phyloP scores from a whole-genome alignment of 305 asterid genomes.

The Fraxinus platypoda region DNA sequence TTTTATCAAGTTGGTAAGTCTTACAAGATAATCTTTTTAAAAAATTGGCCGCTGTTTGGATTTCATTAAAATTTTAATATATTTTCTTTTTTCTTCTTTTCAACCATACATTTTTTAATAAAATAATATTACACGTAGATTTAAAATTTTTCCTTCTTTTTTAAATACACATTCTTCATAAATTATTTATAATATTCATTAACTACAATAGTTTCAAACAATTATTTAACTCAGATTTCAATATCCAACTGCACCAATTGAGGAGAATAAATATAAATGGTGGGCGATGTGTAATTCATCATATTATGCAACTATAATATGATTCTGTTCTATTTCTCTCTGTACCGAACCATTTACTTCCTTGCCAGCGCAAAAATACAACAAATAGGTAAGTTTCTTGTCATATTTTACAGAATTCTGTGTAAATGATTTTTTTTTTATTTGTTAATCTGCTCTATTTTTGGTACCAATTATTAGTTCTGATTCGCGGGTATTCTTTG shows the following conservation, averaged over 20 bases:
- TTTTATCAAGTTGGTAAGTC: background rate
- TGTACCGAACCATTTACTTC: background rate
- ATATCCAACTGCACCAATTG: background rate
- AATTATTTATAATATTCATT: too few species aligned
- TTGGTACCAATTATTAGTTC: background rate
- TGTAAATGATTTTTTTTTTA: background rate
- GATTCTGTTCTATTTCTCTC: background rate
- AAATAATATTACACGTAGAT: background rate
- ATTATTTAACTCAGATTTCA: background rate
- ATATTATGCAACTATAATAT: background rate
- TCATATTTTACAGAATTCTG: background rate
- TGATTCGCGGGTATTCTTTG: slow-evolving; percentile 11
- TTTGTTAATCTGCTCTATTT: background rate
- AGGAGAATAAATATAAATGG: background rate
- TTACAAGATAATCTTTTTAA: background rate
- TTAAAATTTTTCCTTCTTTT: background rate
- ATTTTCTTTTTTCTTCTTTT: too few species aligned
- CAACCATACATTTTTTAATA: too few species aligned
- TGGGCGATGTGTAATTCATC: background rate
- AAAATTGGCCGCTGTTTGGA: background rate
- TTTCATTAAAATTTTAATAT: too few species aligned
- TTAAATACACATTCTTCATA: background rate
- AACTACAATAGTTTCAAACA: background rate
- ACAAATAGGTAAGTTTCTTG: slow-evolving; percentile 13
- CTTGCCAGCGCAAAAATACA: background rate